Percentiles rank a stretch among this genome's conserved stretches.
phyloP scores from a whole-genome alignment of 805 yeast species.

The Pichia thaimueangensis region DNA sequence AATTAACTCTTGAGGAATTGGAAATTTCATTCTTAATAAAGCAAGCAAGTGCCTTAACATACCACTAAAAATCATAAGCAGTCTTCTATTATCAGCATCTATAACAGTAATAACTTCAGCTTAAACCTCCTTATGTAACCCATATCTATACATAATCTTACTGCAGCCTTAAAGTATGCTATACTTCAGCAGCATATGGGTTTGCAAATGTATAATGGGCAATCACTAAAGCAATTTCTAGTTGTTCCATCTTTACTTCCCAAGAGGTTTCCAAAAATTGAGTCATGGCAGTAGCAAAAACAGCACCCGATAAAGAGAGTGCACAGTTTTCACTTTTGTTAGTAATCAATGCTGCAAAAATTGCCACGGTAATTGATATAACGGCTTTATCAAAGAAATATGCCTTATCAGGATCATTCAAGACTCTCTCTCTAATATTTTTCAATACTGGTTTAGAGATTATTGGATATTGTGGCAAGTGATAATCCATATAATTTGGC shows the following conservation, averaged over 20 bases:
- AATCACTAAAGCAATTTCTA: constrained; percentile 10
- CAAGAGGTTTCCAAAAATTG: constrained; percentile 6
- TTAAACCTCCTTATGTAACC: constrained; percentile 12
- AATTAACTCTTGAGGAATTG: constrained; percentile 9
- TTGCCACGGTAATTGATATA: constrained; percentile 12
- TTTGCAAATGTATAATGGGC: constrained; percentile 15
- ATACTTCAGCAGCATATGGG: constrained; percentile 15
- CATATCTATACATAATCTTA: constrained; percentile 12
- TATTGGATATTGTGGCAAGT: constrained; percentile 14
- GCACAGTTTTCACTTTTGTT: constrained; percentile 14
- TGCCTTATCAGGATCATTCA: constrained; percentile 1
- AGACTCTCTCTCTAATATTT: background rate
- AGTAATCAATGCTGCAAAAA: constrained; percentile 14
- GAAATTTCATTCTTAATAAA: constrained; percentile 9
- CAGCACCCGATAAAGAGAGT: constrained; percentile 13
- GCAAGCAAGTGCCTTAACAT: constrained; percentile 13
- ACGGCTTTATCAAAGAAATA: constrained; percentile 10
- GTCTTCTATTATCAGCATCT: constrained; percentile 10
- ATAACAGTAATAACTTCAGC: constrained; percentile 10
- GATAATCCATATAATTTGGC: constrained; percentile 12
- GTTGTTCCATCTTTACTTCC: constrained; percentile 9
- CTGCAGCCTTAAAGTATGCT: constrained; percentile 10
- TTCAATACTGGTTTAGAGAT: constrained; percentile 5
- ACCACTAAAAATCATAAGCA: constrained; percentile 9
- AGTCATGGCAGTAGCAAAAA: constrained; percentile 11